Evolutionary conservation across 768 basidiomycete species (phyloP).

Genomic region (Glaciozyma martinii): DNA sequence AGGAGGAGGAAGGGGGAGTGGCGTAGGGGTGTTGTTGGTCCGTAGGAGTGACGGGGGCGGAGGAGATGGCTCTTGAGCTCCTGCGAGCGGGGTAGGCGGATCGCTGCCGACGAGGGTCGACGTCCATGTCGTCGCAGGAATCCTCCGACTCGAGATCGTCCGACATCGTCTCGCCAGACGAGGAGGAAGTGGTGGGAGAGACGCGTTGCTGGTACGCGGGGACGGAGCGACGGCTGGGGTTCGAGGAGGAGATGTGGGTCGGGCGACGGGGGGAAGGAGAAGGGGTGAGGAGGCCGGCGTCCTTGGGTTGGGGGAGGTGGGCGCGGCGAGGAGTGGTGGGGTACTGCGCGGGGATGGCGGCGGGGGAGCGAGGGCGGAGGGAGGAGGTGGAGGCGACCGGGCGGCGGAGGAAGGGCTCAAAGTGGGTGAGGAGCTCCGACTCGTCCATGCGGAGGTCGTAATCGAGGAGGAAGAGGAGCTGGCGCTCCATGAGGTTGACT

Average conservation of each 20-base stretch:
- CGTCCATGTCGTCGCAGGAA: slow-evolving; percentile 19
- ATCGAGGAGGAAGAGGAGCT: slow-evolving; percentile 83
- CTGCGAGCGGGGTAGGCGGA: not conserved
- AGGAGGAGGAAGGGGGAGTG: not conserved
- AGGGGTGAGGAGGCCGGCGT: slow-evolving; percentile 19
- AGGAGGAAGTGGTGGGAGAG: slow-evolving; percentile 20
- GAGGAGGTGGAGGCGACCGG: slow-evolving; percentile 25
- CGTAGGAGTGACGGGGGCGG: slow-evolving; percentile 24
- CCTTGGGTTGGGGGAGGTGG: not conserved
- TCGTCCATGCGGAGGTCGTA: slow-evolving; percentile 88
- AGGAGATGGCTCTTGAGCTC: slow-evolving; percentile 1
- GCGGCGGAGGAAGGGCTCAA: slow-evolving; percentile 50
- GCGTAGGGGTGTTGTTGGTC: slow-evolving; percentile 20
- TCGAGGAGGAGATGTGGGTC: not conserved
- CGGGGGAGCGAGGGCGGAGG: not conserved
- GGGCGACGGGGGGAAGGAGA: slow-evolving; percentile 24
- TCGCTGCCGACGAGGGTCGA: not conserved
- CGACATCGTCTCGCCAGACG: slow-evolving; percentile 25
- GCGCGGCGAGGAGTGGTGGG: slow-evolving; percentile 22
- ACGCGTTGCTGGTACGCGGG: not conserved
- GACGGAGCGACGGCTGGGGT: not conserved
- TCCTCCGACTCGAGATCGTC: slow-evolving; percentile 15
- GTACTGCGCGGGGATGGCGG: not conserved
- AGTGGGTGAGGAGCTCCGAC: slow-evolving; percentile 54
- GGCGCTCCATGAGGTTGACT: slow-evolving; percentile 93